Percentiles rank a stretch among this genome's conserved stretches.
These are phyloP conservation scores for Fonsecaea pedrosoi DNA, from an alignment of 2,329 filamentous ascomycete species.

Conservation along the genomic window DNA sequence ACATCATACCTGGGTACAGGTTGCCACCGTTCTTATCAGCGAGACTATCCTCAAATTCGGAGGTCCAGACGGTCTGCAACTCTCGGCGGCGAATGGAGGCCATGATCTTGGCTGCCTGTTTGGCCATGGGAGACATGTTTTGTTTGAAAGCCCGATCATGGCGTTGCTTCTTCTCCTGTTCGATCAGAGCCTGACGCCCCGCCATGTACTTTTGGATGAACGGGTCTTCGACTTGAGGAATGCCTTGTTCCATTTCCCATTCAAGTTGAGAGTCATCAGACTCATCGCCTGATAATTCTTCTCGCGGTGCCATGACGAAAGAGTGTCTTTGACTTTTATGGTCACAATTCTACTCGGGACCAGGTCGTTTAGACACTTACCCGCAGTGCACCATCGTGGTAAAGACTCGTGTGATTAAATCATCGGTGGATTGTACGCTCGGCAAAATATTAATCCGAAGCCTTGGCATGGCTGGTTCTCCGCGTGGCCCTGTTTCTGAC, in stretches of 20 bases:
- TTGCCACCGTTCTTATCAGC: conserved; percentile 67
- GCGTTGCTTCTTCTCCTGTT: conserved; percentile 79
- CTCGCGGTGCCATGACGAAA: conserved; percentile 20
- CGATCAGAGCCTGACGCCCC: conserved; percentile 76
- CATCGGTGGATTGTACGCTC: neutral
- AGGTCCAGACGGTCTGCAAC: conserved; percentile 76
- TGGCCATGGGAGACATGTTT: conserved; percentile 78
- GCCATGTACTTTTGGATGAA: conserved; percentile 83
- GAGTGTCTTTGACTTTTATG: neutral
- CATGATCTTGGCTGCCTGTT: conserved; percentile 79
- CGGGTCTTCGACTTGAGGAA: conserved; percentile 65
- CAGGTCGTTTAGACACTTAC: neutral
- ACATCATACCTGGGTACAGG: conserved; percentile 91
- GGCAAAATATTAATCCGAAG: neutral
- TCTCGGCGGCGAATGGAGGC: conserved; percentile 80
- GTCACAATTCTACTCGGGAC: neutral
- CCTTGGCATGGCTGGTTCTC: neutral
- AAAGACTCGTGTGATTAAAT: conserved; percentile 6
- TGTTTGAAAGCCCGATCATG: conserved; percentile 77
- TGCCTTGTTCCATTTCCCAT: conserved; percentile 50
- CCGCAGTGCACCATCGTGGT: neutral
- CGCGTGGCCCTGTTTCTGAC: neutral
- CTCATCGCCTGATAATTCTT: conserved; percentile 32
- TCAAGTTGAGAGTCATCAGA: conserved; percentile 39
- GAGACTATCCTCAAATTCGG: conserved; percentile 72